A percentile compares a stretch with the other conserved stretches of the same genome.
Evolutionary conservation across 108 stramenopile species (phyloP).

Genomic region (Discostella pseudostelligera): DNA sequence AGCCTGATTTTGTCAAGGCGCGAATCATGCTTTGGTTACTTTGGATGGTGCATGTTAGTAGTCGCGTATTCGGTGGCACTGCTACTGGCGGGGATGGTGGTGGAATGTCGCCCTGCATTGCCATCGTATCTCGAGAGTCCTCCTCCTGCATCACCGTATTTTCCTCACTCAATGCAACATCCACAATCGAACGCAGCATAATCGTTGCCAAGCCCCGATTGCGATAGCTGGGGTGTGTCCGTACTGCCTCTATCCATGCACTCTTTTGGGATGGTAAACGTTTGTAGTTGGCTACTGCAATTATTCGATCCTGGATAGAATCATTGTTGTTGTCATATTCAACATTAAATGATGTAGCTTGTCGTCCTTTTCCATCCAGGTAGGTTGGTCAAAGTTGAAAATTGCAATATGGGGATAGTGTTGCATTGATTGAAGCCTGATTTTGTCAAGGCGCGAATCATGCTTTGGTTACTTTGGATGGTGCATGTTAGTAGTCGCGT

Average conservation of each 20-base stretch:
- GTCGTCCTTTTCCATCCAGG: slow-evolving; percentile 43
- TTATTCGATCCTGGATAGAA: slow-evolving; percentile 25
- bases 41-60: slow-evolving; percentile 46
- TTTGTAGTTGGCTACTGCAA: slow-evolving; percentile 43
- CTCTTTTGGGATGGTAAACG: slow-evolving; percentile 35
- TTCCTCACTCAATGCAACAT: slow-evolving; percentile 11
- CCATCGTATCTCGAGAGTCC: too few relatives aligned
- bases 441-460: slow-evolving; percentile 37
- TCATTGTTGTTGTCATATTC: too few relatives aligned
- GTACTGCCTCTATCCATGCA: slow-evolving; percentile 48
- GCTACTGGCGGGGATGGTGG: too few relatives aligned
- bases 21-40: slow-evolving; percentile 43
- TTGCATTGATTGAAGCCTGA: slow-evolving; percentile 27
- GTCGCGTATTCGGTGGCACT: slow-evolving; percentile 10
- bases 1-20: slow-evolving; percentile 36
- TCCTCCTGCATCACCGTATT: too few relatives aligned
- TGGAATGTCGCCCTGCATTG: not conserved
- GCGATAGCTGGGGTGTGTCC: slow-evolving; percentile 41
- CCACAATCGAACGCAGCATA: slow-evolving; percentile 19
- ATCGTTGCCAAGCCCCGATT: slow-evolving; percentile 37
- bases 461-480: slow-evolving; percentile 38
- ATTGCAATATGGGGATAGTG: slow-evolving; percentile 22
- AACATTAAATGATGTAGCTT: too few relatives aligned
- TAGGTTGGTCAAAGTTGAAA: slow-evolving; percentile 19
- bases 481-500: slow-evolving; percentile 45